phyloP scores from a whole-genome alignment of 257 asterid genomes.

The Fraxinus americana region DNA sequence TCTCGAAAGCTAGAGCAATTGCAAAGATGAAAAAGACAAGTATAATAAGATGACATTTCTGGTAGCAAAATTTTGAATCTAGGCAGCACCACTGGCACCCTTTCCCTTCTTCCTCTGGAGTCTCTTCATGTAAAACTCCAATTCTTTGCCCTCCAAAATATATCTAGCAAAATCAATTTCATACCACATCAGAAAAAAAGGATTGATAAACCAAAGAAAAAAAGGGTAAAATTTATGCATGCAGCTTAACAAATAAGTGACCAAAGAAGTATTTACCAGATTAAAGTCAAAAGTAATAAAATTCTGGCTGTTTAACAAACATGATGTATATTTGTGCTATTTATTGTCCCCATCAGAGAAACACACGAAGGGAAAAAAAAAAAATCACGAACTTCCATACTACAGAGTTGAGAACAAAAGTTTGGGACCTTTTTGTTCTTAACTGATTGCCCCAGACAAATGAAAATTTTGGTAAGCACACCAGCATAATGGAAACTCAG shows the following conservation, averaged over 20 bases:
- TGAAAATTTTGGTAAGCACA: background rate
- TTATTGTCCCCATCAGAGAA: background rate
- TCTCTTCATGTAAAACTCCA: conserved; percentile 46
- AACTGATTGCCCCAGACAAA: background rate
- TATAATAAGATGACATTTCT: background rate
- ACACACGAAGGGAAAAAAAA: background rate
- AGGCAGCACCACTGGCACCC: conserved; percentile 25
- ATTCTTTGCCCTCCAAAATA: conserved; percentile 43
- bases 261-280: background rate
- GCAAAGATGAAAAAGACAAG: background rate
- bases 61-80: background rate
- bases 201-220: background rate
- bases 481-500: background rate
- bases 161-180: conserved; percentile 20
- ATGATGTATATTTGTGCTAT: background rate
- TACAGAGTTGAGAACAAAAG: background rate
- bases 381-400: background rate
- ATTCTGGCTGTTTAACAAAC: background rate
- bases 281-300: background rate
- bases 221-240: background rate
- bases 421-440: background rate
- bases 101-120: conserved; percentile 43
- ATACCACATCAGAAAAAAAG: background rate
- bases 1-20: background rate
- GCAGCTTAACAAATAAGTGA: background rate